Conservation (phyloP, 257 asterid species). For the Plantago ovata region DNA sequence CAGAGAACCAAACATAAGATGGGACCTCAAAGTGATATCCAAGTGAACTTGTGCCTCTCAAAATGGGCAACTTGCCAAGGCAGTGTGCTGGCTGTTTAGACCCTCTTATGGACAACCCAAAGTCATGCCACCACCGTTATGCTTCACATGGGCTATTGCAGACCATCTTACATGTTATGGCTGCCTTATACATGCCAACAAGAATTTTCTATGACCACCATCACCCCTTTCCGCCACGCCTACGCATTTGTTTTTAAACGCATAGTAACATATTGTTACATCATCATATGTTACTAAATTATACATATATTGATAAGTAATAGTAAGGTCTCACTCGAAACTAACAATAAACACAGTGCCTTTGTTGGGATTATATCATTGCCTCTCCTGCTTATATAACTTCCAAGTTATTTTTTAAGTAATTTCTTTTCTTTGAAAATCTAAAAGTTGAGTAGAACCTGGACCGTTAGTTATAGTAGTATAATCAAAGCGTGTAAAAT, state of each 20-base stretch:
- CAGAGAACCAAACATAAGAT: slow-evolving; percentile 20
- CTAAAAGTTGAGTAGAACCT: neutral
- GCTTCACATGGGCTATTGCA: slow-evolving; percentile 70
- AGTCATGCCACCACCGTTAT: slow-evolving; percentile 46
- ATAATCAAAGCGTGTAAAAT: too few species aligned
- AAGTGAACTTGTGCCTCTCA: slow-evolving; percentile 41
- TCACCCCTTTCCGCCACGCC: slow-evolving; percentile 29
- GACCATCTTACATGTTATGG: slow-evolving; percentile 39
- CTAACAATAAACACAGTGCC: too few species aligned
- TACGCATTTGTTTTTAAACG: neutral
- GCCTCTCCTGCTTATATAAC: too few species aligned
- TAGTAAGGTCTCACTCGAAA: too few species aligned
- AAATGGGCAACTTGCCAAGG: slow-evolving; percentile 48
- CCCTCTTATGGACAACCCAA: slow-evolving; percentile 39
- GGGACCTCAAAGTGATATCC: slow-evolving; percentile 48
- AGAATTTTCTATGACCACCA: slow-evolving; percentile 29
- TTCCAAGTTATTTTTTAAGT: too few species aligned
- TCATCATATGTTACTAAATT: too few species aligned
- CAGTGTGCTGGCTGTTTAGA: slow-evolving; percentile 36
- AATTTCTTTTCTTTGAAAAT: too few species aligned
- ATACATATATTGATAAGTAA: too few species aligned
- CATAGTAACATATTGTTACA: too few species aligned
- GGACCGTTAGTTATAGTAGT: neutral
- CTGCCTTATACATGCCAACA: slow-evolving; percentile 48
- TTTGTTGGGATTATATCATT: too few species aligned